phyloP scores from a whole-genome alignment of 768 basidiomycete genomes.

The Gloeopeniophorella convolvens region DNA sequence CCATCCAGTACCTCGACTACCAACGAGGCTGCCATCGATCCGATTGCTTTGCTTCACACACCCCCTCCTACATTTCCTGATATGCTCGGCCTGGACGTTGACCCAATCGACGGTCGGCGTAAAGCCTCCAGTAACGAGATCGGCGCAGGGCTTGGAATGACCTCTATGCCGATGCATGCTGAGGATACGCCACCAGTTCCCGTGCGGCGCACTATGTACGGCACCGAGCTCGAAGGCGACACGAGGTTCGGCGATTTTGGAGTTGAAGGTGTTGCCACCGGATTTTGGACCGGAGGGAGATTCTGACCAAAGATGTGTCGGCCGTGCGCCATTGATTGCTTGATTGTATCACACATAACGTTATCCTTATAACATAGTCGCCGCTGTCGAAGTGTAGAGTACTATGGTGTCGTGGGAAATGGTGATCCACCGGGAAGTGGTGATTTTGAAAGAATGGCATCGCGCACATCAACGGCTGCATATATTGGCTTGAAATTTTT shows the following conservation, averaged over 20 bases:
- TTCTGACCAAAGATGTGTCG: conserved; percentile 28
- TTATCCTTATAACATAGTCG: conserved; percentile 17
- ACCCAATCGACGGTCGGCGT: conserved; percentile 4
- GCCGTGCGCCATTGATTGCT: neutral
- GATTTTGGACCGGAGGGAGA: conserved; percentile 55
- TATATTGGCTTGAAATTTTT: too few relatives aligned
- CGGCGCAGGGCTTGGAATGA: conserved; percentile 39
- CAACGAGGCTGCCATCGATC: conserved; percentile 13
- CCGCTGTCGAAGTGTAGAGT: conserved; percentile 7
- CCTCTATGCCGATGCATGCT: conserved; percentile 32
- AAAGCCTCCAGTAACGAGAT: conserved; percentile 36
- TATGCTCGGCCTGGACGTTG: conserved; percentile 7
- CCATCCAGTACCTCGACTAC: conserved; percentile 4
- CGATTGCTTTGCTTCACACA: conserved; percentile 16
- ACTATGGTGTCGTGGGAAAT: too few relatives aligned
- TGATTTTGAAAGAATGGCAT: too few relatives aligned
- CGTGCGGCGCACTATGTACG: conserved; percentile 72
- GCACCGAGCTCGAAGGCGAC: conserved; percentile 74
- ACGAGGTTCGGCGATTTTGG: conserved; percentile 85
- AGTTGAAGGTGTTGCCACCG: conserved; percentile 66
- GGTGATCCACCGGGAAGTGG: too few relatives aligned
- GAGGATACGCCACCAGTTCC: conserved; percentile 41
- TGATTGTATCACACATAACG: conserved; percentile 7
- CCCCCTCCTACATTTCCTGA: conserved; percentile 13
- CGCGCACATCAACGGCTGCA: too few relatives aligned